These are phyloP conservation scores for Colletotrichum cereale DNA, from an alignment of 2,329 filamentous ascomycete species.

Conservation along the genomic window DNA sequence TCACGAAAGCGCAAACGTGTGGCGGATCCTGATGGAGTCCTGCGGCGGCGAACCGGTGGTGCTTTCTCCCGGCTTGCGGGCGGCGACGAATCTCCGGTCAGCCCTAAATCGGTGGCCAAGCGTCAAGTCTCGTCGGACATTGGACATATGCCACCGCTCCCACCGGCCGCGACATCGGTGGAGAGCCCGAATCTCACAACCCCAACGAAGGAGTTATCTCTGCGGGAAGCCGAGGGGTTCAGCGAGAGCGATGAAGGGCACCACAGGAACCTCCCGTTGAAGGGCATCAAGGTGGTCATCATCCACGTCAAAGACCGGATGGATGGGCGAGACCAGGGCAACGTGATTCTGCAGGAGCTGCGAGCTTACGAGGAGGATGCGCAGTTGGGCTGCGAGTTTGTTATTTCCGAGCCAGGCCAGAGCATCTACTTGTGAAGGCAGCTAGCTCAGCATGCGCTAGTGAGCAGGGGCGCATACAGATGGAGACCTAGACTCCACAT, in stretches of 20 bases:
- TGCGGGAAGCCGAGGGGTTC: conserved; percentile 52
- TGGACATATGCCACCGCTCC: conserved; percentile 61
- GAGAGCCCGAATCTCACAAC: conserved; percentile 59
- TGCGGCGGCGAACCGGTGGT: conserved; percentile 32
- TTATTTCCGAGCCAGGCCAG: conserved; percentile 77
- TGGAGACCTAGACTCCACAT: neutral
- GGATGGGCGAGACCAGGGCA: conserved; percentile 74
- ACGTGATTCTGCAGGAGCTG: conserved; percentile 79
- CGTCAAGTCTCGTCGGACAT: conserved; percentile 44
- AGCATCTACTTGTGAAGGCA: conserved; percentile 61
- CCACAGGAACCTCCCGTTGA: conserved; percentile 64
- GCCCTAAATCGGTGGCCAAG: conserved; percentile 60
- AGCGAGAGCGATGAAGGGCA: conserved; percentile 35
- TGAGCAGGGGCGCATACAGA: neutral
- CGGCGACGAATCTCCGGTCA: conserved; percentile 61
- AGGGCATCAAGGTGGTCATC: conserved; percentile 83
- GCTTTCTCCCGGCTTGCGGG: conserved; percentile 36
- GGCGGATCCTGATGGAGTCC: conserved; percentile 52
- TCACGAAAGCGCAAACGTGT: conserved; percentile 75
- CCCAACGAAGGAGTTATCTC: conserved; percentile 60
- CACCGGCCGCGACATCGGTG: conserved; percentile 44
- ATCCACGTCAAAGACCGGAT: conserved; percentile 95
- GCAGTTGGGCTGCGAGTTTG: conserved; percentile 83
- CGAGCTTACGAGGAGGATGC: conserved; percentile 72
- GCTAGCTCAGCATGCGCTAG: neutral